phyloP scores from a whole-genome alignment of 495 filamentous ascomycete species.

The Aspergillus ellipticus region DNA sequence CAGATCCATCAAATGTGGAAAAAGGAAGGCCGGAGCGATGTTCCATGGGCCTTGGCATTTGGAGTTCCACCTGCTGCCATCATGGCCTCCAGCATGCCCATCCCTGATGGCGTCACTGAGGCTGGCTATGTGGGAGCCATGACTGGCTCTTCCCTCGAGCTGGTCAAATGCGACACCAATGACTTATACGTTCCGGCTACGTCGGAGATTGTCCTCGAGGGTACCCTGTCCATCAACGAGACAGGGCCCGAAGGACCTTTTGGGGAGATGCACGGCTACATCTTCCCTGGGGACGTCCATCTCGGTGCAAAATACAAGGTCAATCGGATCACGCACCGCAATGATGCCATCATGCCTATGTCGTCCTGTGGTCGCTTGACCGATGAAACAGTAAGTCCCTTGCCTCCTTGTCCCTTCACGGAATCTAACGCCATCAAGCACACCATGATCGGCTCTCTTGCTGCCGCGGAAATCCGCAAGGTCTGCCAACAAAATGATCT shows the following conservation, averaged over 20 bases:
- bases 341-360: slow-evolving; percentile 37
- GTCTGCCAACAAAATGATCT: slow-evolving; percentile 25
- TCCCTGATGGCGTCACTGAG: slow-evolving; percentile 34
- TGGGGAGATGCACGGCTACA: slow-evolving; percentile 36
- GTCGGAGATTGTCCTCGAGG: slow-evolving; percentile 39
- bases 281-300: slow-evolving; percentile 31
- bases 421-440: neutral
- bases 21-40: slow-evolving; percentile 26
- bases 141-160: slow-evolving; percentile 30
- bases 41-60: slow-evolving; percentile 34
- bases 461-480: slow-evolving; percentile 26
- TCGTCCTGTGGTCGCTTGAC: slow-evolving; percentile 30
- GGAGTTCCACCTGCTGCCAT: slow-evolving; percentile 40
- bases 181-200: slow-evolving; percentile 36
- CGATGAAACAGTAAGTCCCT: slow-evolving; percentile 30
- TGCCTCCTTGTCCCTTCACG: no score
- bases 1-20: slow-evolving; percentile 38
- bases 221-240: slow-evolving; percentile 33
- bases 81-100: slow-evolving; percentile 38
- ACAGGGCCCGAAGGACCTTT: slow-evolving; percentile 34
- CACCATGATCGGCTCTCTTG: slow-evolving; percentile 12
- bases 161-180: slow-evolving; percentile 42
- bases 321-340: slow-evolving; percentile 40
- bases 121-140: slow-evolving; percentile 37
- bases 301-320: slow-evolving; percentile 30